A percentile compares a stretch with the other conserved stretches of the same genome.
Conservation (phyloP, 140 eudicot genomes). For the Flaveria floridana region DNA sequence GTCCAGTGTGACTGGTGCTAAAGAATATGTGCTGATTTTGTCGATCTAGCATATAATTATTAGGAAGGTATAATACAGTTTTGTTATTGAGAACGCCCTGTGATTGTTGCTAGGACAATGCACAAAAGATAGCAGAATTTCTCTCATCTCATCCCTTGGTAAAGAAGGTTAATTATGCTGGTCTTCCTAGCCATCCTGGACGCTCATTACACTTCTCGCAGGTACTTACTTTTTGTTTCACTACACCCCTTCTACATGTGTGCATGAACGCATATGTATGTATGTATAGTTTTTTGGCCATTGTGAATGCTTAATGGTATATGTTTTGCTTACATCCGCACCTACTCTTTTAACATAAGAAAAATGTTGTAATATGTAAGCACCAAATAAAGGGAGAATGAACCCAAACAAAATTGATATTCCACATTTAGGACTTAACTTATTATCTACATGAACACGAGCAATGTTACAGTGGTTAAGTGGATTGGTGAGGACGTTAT, state of each 20-base stretch:
- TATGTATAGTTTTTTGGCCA: neutral
- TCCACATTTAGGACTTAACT: neutral
- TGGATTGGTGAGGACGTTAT: neutral
- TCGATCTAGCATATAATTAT: neutral
- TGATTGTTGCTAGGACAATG: slow-evolving; percentile 65
- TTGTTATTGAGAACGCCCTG: slow-evolving; percentile 2
- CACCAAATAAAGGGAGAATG: neutral
- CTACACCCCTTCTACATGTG: neutral
- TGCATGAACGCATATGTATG: neutral
- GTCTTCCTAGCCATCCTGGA: slow-evolving; percentile 91
- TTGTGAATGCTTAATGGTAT: neutral
- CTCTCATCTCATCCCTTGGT: slow-evolving; percentile 79
- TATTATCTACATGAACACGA: neutral
- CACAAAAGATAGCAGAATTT: slow-evolving; percentile 92
- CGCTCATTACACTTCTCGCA: slow-evolving; percentile 86
- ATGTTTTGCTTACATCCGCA: neutral
- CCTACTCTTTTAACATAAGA: neutral
- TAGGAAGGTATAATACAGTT: neutral
- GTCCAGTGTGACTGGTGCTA: neutral
- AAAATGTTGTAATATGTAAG: neutral
- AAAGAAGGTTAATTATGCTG: slow-evolving; percentile 87
- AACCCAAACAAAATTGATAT: slow-evolving; percentile 3
- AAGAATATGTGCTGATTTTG: neutral
- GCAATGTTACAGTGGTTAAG: slow-evolving; percentile 13
- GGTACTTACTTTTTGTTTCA: slow-evolving; percentile 40